Base-by-base conservation (phyloP, 1,139 yeast genomes). In the Hyphopichia wangnamkhiaoensis region DNA sequence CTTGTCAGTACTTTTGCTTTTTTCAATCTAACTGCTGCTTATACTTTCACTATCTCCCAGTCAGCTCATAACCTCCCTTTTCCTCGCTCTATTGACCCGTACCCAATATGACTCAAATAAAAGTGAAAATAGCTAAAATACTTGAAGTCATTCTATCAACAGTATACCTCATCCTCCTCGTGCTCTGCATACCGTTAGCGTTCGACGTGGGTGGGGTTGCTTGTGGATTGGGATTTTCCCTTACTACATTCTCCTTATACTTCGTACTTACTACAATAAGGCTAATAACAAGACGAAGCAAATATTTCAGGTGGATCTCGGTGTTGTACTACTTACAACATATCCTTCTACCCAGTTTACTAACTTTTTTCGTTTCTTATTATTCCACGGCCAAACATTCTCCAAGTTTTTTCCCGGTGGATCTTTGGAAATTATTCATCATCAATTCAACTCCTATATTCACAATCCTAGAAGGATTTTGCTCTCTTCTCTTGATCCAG, bases 121-220 rank as follows among this genome's bases (percentile, higher is more conserved):
- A 27, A 20, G 23, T 17, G 3, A 34, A 18, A 27, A 18, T 34
- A 16, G 17, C 25, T 7, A 26, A 18, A 20, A 18, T 27, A 13
- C 20, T 35, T 5, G 38, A 35, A 41, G 64, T 60, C 39, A 37
- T 77, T 18, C 68, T 82, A 41, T 79, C 87, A 2, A 62, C 82
- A 3, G 59, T 80, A 29, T 84, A 84, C 56, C 71, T 89, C 40
- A 65, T 80, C 13, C 76, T 89, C 37, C 80, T 89, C 17, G 78
- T 93, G 34, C 71, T 91, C 27, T 86, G 97, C 1, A 84, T 93
- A 14, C 98, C 98, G 5, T 74, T 93, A 46, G 89, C 97, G n/a
- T 93, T 93, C 63, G 96, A 91, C 56, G 84, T 89, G 25, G 98
- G 98, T 13, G 98, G 98, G 1, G 76, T 84, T 23, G 76, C 80